Base-by-base conservation (phyloP, 345 rosid genomes). In the Ailanthus altissimus region DNA sequence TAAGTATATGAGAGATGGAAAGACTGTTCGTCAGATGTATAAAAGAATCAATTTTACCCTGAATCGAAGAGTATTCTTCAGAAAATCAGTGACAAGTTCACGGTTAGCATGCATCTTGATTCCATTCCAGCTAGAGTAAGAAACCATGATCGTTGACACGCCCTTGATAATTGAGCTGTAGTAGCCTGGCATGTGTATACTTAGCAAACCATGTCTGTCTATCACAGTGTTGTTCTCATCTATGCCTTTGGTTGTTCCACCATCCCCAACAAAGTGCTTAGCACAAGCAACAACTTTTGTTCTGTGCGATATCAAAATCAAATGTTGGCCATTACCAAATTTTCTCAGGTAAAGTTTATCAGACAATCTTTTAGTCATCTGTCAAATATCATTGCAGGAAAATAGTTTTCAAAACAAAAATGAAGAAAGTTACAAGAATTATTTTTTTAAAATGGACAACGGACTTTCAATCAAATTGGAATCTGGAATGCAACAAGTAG, bases 121-220 rank as follows among this genome's bases (percentile, higher is more conserved):
- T 61, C 94, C 97, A 69, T 96, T 96, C 90, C 88, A 90, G 86
- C 98, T 96, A 14, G 98, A 93, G 84, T 96, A 93, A 18, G 98
- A 93, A 72, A 89, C 86, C 99, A 96, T 93, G 80, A 92, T 57
- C 0, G 97, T 86, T 11, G 98, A 89, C n/a, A 96, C 91, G 38
- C 98, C 99, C 79, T 90, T 92, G 83, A 83, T 88, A 14, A 95
- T 88, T 0, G 99, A 86, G 50, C 67, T 13, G 78, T 88, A 90
- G 78, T 92, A 95, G 14, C 81, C 97, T 9, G 93, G 90, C 97
- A 93, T 90, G 80, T 95, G 99, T 54, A 86, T 85, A 72, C 82
- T 78, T 7, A 88, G 86, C 78, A 93, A 58, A 43, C 88, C 92
- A 15, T 90, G 89, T 49, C 89, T 66, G 81, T 84, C 85, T 57